phyloP scores from a whole-genome alignment of 305 asterid species.

The Ilex paraguariensis region DNA sequence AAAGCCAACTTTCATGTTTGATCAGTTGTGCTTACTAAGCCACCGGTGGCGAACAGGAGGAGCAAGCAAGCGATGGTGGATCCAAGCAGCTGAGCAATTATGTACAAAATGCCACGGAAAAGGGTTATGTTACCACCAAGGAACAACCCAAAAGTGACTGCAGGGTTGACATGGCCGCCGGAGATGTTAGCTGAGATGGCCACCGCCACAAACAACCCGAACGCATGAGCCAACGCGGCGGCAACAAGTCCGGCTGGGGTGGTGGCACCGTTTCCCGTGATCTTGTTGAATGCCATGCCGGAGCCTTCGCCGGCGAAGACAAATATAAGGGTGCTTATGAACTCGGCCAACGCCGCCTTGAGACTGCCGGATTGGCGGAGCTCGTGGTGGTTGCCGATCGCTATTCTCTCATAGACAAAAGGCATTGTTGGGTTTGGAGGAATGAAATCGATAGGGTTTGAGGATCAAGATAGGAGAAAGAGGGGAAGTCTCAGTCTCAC shows the following conservation, averaged over 20 bases:
- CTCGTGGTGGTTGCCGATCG: conserved; percentile 36
- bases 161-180: conserved; percentile 63
- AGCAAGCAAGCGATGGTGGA: conserved; percentile 31
- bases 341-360: conserved; percentile 52
- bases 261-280: conserved; percentile 24
- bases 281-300: conserved; percentile 41
- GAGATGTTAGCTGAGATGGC: conserved; percentile 44
- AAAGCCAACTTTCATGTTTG: too few species aligned
- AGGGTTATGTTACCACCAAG: conserved; percentile 54
- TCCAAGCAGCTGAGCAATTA: conserved; percentile 47
- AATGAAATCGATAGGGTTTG: too few species aligned
- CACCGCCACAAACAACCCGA: conserved; percentile 48
- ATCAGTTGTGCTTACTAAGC: conserved; percentile 18
- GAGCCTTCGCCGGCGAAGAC: conserved; percentile 56
- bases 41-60: conserved; percentile 39
- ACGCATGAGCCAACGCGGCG: conserved; percentile 44
- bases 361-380: conserved; percentile 42
- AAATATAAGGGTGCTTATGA: conserved; percentile 43
- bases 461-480: too few species aligned
- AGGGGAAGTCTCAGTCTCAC: too few species aligned
- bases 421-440: too few species aligned
- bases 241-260: conserved; percentile 37
- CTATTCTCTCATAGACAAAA: conserved; percentile 6
- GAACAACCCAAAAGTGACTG: conserved; percentile 46
- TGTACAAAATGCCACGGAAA: conserved; percentile 41